Evolutionary conservation across 768 basidiomycete species (phyloP).

Genomic region (Gelatoporia subvermispora): DNA sequence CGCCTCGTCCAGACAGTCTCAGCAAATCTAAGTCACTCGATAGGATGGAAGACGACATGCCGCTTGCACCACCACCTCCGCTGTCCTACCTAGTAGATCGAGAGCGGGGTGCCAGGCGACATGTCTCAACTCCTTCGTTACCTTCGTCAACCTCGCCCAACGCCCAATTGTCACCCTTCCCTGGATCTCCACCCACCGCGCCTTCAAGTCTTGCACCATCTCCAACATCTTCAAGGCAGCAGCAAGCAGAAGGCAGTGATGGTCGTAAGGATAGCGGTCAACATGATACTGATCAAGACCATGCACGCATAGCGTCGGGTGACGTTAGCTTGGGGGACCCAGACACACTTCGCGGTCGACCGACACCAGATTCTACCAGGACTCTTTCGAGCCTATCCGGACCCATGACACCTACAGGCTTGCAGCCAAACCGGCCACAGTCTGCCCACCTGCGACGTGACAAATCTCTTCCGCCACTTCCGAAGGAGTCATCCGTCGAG

Average conservation of each 20-base stretch:
- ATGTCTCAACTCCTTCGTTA: slow-evolving; percentile 67
- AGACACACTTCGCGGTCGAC: slow-evolving; percentile 20
- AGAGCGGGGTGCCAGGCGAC: slow-evolving; percentile 49
- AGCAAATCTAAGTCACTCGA: slow-evolving; percentile 36
- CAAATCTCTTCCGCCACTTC: slow-evolving; percentile 77
- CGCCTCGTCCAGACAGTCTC: slow-evolving; percentile 23
- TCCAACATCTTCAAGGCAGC: slow-evolving; percentile 66
- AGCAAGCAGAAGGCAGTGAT: slow-evolving; percentile 49
- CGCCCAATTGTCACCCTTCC: slow-evolving; percentile 46
- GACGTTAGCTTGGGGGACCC: slow-evolving; percentile 16
- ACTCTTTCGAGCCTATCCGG: slow-evolving; percentile 15
- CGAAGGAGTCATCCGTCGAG: slow-evolving; percentile 36
- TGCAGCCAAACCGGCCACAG: slow-evolving; percentile 12
- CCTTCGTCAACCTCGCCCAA: slow-evolving; percentile 56
- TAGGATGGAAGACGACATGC: slow-evolving; percentile 61
- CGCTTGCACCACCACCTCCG: slow-evolving; percentile 86
- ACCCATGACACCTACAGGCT: slow-evolving; percentile 18
- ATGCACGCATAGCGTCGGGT: slow-evolving; percentile 18
- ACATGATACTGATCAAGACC: slow-evolving; percentile 39
- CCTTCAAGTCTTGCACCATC: slow-evolving; percentile 74
- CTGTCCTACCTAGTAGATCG: slow-evolving; percentile 76
- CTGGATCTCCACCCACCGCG: slow-evolving; percentile 71
- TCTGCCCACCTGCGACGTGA: slow-evolving; percentile 44
- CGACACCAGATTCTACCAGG: slow-evolving; percentile 20
- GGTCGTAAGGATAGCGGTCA: slow-evolving; percentile 36